Evolutionary conservation across 352 stramenopile species (phyloP).

Genomic region (Peronospora belbahrii): DNA sequence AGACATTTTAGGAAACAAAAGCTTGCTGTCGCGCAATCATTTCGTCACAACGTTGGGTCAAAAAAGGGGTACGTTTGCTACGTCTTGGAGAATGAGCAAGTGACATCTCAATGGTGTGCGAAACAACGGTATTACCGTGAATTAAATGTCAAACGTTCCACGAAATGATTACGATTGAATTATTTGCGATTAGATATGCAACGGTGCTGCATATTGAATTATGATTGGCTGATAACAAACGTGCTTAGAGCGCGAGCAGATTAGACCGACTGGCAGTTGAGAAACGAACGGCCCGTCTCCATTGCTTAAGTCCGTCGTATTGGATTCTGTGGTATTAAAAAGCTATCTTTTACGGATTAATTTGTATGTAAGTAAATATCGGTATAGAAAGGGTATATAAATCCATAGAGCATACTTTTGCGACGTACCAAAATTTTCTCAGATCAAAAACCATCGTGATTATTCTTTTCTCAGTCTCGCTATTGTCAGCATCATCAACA

Average conservation of each 20-base stretch:
- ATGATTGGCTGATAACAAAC: constrained; percentile 8
- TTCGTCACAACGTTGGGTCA: not conserved
- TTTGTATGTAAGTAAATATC: too few relatives aligned
- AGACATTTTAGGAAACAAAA: too few relatives aligned
- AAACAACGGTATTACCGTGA: not conserved
- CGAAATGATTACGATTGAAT: not conserved
- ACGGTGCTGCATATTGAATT: not conserved
- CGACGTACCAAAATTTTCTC: constrained; percentile 7
- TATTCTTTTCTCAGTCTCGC: constrained; percentile 22
- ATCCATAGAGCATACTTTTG: too few relatives aligned
- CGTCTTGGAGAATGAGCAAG: not conserved
- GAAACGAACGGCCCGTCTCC: constrained; percentile 1
- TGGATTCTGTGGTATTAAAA: not conserved
- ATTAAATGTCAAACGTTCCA: not conserved
- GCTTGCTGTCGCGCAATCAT: not conserved
- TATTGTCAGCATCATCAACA: constrained; percentile 33
- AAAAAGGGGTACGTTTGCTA: not conserved
- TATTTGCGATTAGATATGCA: too few relatives aligned
- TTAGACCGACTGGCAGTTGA: constrained; percentile 9
- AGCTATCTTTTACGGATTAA: too few relatives aligned
- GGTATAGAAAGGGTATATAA: too few relatives aligned
- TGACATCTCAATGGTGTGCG: not conserved
- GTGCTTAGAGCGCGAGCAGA: constrained; percentile 11
- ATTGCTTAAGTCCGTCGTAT: too few relatives aligned
- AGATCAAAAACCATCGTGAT: constrained; percentile 15